Conservation (phyloP, 2,329 filamentous ascomycete genomes). For the Colletotrichum plurivorum region DNA sequence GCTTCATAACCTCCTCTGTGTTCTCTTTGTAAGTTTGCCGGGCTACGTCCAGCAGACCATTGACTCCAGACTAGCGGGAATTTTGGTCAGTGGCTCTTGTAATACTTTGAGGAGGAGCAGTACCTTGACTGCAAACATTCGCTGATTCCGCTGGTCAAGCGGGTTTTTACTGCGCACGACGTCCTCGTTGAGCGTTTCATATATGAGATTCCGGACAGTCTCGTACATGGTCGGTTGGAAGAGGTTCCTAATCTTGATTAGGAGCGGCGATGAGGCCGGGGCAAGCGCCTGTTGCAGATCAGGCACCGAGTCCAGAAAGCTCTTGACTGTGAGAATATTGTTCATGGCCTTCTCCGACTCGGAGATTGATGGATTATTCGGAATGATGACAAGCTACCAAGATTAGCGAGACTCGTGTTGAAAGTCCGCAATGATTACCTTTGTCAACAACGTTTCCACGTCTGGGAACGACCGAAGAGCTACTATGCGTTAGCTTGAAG, state of each 20-base stretch:
- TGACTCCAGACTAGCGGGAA: constrained; percentile 76
- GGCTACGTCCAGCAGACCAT: constrained; percentile 89
- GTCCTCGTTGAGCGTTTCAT: constrained; percentile 82
- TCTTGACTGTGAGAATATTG: constrained; percentile 88
- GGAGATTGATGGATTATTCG: constrained; percentile 74
- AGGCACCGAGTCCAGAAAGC: constrained; percentile 79
- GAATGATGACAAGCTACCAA: constrained; percentile 80
- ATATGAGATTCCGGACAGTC: constrained; percentile 75
- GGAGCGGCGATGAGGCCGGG: constrained; percentile 73
- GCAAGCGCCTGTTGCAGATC: constrained; percentile 78
- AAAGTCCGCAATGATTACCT: constrained; percentile 59
- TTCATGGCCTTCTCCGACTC: constrained; percentile 87
- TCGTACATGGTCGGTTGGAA: constrained; percentile 76
- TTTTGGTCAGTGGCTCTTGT: background rate
- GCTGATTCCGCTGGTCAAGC: constrained; percentile 89
- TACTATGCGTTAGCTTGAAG: constrained; percentile 49
- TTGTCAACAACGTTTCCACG: constrained; percentile 83
- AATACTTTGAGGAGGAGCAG: constrained; percentile 15
- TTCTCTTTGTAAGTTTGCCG: constrained; percentile 92
- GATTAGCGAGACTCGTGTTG: constrained; percentile 40
- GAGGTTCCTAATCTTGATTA: constrained; percentile 77
- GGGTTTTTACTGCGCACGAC: constrained; percentile 83
- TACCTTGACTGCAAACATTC: constrained; percentile 89
- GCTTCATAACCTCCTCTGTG: constrained; percentile 81
- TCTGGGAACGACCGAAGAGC: constrained; percentile 84